Conservation (phyloP, 208 protist genomes). For the Novymonas esmeraldas region DNA sequence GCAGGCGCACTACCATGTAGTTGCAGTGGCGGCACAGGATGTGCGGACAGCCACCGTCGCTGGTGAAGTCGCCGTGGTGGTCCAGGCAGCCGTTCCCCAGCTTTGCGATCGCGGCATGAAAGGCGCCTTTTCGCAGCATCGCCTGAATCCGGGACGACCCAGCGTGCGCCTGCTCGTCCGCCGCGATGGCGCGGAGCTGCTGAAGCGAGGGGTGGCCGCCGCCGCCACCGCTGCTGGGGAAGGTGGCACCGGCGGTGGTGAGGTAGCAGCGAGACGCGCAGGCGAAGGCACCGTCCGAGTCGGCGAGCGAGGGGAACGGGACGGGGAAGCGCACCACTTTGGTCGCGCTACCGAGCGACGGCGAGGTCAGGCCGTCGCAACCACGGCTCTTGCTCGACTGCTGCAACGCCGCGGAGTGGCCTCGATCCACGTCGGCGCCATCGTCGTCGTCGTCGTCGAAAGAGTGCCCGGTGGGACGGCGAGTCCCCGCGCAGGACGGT, state of each 20-base stretch:
- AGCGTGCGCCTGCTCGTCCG: conserved; percentile 28
- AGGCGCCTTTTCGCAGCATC: conserved; percentile 54
- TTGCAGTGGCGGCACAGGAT: conserved; percentile 76
- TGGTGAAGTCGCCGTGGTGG: conserved; percentile 31
- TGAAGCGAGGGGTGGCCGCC: conserved; percentile 41
- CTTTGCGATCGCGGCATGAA: conserved; percentile 47
- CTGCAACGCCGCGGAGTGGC: not conserved
- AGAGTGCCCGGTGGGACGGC: conserved; percentile 4
- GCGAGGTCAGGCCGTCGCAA: not conserved
- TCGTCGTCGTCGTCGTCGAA: conserved; percentile 61
- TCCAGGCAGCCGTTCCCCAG: conserved; percentile 76
- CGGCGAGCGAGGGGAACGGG: conserved; percentile 59
- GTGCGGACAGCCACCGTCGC: conserved; percentile 67
- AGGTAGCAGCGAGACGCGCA: conserved; percentile 68
- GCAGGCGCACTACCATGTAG: conserved; percentile 80
- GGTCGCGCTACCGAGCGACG: not conserved
- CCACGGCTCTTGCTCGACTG: not conserved
- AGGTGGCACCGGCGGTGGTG: conserved; percentile 47
- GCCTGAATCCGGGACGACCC: conserved; percentile 8
- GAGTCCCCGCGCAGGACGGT: not conserved
- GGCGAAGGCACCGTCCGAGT: conserved; percentile 21
- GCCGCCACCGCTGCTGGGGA: not conserved
- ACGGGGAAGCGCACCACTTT: conserved; percentile 38
- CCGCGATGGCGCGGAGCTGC: conserved; percentile 40
- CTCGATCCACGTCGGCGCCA: conserved; percentile 14